Evolutionary conservation across 495 filamentous ascomycete species (phyloP).

Genomic region (Chaetomium fimeti): DNA sequence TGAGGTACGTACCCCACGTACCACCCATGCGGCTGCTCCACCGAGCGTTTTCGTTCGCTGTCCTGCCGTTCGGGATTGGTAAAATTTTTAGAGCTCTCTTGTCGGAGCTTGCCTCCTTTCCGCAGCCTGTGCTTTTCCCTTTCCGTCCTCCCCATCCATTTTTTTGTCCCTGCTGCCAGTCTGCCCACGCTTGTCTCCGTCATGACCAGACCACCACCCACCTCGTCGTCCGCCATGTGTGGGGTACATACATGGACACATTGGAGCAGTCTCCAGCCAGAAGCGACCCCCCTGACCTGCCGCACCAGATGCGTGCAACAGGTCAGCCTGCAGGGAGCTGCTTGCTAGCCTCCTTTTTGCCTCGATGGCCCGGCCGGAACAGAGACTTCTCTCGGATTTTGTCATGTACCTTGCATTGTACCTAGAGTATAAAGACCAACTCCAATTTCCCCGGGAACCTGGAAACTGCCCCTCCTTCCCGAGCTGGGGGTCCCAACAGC

Average conservation of each 20-base stretch:
- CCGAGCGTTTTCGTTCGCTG: conserved; percentile 17
- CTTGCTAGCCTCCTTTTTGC: conserved; percentile 26
- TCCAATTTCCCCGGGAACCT: conserved; percentile 37
- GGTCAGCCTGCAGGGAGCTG: conserved; percentile 33
- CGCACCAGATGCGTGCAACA: conserved; percentile 22
- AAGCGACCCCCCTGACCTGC: conserved; percentile 22
- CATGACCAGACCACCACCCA: conserved; percentile 25
- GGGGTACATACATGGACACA: conserved; percentile 19
- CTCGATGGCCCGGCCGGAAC: conserved; percentile 32
- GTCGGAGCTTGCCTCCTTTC: conserved; percentile 22
- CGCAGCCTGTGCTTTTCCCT: conserved; percentile 14
- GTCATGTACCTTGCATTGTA: conserved; percentile 27
- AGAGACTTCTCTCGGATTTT: conserved; percentile 29
- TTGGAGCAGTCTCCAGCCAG: conserved; percentile 7
- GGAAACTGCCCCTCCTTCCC: conserved; percentile 43
- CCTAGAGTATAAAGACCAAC: conserved; percentile 48
- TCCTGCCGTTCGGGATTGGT: conserved; percentile 10
- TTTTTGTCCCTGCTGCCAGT: conserved; percentile 7
- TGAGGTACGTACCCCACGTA: conserved; percentile 7
- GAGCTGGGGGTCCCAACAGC: conserved; percentile 45
- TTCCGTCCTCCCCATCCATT: conserved; percentile 16
- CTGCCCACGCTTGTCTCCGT: conserved; percentile 19
- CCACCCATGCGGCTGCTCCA: conserved; percentile 3
- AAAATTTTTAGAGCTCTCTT: conserved; percentile 19
- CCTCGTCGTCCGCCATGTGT: conserved; percentile 25